Evolutionary conservation across 805 yeast genomes (phyloP), one percentile per base, ranked within the genome.

Genomic region (Kodamaea restingae): DNA sequence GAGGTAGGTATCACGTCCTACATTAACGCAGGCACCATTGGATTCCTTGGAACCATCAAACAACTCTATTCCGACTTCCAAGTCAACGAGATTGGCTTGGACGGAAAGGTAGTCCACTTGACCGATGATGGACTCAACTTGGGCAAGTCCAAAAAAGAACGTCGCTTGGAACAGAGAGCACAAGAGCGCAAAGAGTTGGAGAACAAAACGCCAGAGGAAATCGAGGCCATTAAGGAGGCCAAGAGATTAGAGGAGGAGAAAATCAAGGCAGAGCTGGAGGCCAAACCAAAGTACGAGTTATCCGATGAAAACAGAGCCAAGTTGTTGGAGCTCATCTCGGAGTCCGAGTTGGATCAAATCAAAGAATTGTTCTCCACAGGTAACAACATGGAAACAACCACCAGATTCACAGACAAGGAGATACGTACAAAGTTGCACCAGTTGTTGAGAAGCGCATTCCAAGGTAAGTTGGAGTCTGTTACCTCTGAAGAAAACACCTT

Each of bases 41-140:
- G 96, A 3, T 87, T 93, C 47, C 58, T 60, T 12, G 98, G 98
- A 2, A 71, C 75, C 10, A 69, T 93, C 51, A 93, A 93, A 60
- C 95, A 86, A 55, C 70, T 96, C 45, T 90, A 88, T 61, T 82
- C 95, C 9, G 99, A 93, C 58, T 93, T 93, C 58, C 73, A 87
- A 55, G 99, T 93, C 32, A 87, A 88, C 60, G 99, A 93, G 60
- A 83, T 93, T 41, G 83, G 72, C 44, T 50, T 63, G 21, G 63
- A 76, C 15, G 95, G 86, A 1, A 62, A 75, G 2, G 95, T 88
- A 2, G 75, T 90, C 9, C 90, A 81, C 57, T 68, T 93, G 45
- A 57, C 64, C 7, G 96, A 90, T 52, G 76, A 78, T 39, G 96
- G 97, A 4, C 65, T 83, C 32, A 68, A 71, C 35, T 39, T 61